Evolutionary conservation across 1,284 basidiomycete genomes (phyloP), one percentile per base, ranked within the genome.

Genomic region (Rhizoctonia solani): DNA sequence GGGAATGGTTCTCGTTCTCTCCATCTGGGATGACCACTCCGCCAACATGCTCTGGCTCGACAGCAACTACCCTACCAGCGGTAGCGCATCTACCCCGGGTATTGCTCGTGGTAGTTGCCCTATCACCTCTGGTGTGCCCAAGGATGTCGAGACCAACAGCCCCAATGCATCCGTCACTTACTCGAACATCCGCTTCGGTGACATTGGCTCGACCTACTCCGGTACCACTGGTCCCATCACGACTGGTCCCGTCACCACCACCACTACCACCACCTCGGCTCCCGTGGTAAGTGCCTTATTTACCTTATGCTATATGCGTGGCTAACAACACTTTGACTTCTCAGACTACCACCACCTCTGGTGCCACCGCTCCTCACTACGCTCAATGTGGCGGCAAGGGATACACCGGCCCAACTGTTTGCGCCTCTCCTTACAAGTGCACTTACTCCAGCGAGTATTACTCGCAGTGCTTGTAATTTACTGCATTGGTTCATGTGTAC

Each of bases 1-100:
- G 47, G 84, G 84, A 66, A 81, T 85, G 79, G 83, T 85, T 16
- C 76, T 87, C 39, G 83, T 82, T 61, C 74, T 87, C 74, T 79
- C 77, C 71, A 72, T 86, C 70, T 85, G 84, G 84, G 84, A 85
- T 71, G 85, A 86, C 77, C 77, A 85, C 73, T 77, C 78, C 39
- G 83, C 79, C 69, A 76, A 81, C 73, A 85, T 86, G 84, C 79
- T 84, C 74, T 85, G 84, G 84, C 73, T 84, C 66, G 84, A 86
- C 78, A 78, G 76, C 72, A 76, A 74, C 78, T 85, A 85, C 78
- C 84, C 84, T 50, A 78, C 78, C 70, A 73, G 74, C 73, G 75
- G 13, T 41, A 27, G 73, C 39, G 42, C 68, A 19, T 42, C 69
- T 29, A 46, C 39, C 13, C 68, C 68, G 6, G 69, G 69, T 32